These are phyloP conservation scores for Hypoxylon trugodes DNA, from an alignment of 495 filamentous ascomycete species.

Conservation along the genomic window DNA sequence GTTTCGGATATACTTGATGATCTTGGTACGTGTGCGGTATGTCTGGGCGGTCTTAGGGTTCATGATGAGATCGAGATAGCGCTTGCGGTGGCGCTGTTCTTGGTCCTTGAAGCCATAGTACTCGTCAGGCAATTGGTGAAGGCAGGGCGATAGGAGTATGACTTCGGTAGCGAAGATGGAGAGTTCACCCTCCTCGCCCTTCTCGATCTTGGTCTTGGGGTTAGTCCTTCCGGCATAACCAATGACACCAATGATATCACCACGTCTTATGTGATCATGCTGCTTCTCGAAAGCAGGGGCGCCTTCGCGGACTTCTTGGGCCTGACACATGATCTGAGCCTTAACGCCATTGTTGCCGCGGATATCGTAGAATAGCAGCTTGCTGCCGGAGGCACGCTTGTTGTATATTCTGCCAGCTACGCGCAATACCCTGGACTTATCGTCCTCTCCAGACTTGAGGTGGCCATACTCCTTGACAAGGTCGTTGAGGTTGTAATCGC, in stretches of 20 bases:
- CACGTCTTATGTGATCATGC: conserved; percentile 87
- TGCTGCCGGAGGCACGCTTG: conserved; percentile 81
- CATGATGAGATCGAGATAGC: conserved; percentile 96
- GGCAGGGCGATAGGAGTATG: conserved; percentile 84
- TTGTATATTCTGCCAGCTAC: conserved; percentile 89
- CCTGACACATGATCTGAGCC: conserved; percentile 91
- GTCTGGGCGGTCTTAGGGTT: conserved; percentile 84
- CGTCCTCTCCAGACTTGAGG: conserved; percentile 86
- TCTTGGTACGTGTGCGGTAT: conserved; percentile 83
- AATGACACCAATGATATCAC: conserved; percentile 79
- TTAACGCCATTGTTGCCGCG: conserved; percentile 70
- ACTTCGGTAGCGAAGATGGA: conserved; percentile 92
- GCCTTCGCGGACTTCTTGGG: conserved; percentile 69
- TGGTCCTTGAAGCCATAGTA: conserved; percentile 94
- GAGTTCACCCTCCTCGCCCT: conserved; percentile 82
- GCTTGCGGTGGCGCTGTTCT: conserved; percentile 89
- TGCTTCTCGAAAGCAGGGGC: conserved; percentile 78
- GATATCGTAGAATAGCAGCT: conserved; percentile 94
- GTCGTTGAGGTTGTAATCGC: conserved; percentile 78
- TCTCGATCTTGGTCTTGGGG: conserved; percentile 78
- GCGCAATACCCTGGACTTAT: conserved; percentile 73
- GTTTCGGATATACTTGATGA: conserved; percentile 82
- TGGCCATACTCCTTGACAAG: conserved; percentile 77
- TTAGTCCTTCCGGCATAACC: conserved; percentile 90
- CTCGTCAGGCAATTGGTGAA: conserved; percentile 92